A percentile compares a stretch with the other conserved stretches of the same genome.
Evolutionary conservation across 345 rosid genomes (phyloP).

Genomic region (Lepidium didymum): DNA sequence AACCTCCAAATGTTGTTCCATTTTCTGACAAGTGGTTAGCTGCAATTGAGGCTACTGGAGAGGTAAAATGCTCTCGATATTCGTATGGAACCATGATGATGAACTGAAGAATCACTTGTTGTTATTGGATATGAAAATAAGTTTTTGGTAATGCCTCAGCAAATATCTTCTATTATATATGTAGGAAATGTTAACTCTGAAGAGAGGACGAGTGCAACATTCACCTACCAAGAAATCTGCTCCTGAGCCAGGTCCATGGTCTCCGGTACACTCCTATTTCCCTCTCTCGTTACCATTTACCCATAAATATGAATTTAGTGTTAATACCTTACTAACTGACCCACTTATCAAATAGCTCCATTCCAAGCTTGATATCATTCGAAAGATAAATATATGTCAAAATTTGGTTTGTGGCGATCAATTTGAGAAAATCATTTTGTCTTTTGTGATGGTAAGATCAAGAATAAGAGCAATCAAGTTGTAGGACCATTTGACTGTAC

Average conservation of each 20-base stretch:
- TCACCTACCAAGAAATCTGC: conserved; percentile 71
- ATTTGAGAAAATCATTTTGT: neutral
- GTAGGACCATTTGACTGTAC: conserved; percentile 96
- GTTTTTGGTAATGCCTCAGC: conserved; percentile 6
- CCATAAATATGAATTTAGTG: neutral
- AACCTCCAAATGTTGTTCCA: conserved; percentile 63
- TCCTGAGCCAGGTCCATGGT: conserved; percentile 89
- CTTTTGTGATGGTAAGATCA: conserved; percentile 45
- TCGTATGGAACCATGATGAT: neutral
- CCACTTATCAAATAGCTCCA: neutral
- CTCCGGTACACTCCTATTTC: conserved; percentile 59
- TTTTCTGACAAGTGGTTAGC: conserved; percentile 97
- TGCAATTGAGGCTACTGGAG: conserved; percentile 91
- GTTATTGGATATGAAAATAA: neutral
- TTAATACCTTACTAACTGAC: neutral
- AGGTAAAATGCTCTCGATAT: conserved; percentile 40
- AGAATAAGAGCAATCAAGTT: conserved; percentile 53
- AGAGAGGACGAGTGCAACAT: conserved; percentile 81
- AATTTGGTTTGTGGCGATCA: neutral
- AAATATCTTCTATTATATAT: neutral
- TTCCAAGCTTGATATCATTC: neutral
- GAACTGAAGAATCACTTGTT: neutral
- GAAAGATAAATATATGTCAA: neutral
- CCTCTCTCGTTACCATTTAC: conserved; percentile 1
- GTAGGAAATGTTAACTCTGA: conserved; percentile 73